These are phyloP conservation scores for Sporothrix phasma DNA, from an alignment of 2,329 filamentous ascomycete genomes.

Conservation along the genomic window DNA sequence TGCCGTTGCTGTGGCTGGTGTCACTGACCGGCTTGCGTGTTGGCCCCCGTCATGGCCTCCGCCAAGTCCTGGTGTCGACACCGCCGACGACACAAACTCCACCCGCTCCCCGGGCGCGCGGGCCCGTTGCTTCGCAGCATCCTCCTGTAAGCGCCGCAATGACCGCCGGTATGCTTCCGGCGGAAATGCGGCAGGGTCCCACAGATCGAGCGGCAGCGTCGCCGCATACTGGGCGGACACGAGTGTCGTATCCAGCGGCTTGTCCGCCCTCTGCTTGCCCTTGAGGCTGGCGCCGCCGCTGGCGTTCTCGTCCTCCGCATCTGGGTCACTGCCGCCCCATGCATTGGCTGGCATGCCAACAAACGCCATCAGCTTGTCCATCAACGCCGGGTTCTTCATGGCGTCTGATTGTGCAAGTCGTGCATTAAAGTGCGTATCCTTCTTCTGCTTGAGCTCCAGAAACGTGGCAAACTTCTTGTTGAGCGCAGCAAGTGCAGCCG, in stretches of 20 bases:
- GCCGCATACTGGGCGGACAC: conserved; percentile 49
- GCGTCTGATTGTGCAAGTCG: conserved; percentile 57
- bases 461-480: conserved; percentile 65
- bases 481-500: conserved; percentile 30
- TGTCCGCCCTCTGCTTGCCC: conserved; percentile 16
- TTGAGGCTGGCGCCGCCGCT: background rate
- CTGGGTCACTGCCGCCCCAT: conserved; percentile 26
- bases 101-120: conserved; percentile 35
- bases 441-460: conserved; percentile 59
- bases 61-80: conserved; percentile 17
- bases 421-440: conserved; percentile 68
- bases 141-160: conserved; percentile 40
- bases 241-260: background rate
- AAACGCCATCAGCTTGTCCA: conserved; percentile 63
- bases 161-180: conserved; percentile 42
- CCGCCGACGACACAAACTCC: conserved; percentile 38
- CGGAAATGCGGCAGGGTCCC: conserved; percentile 49
- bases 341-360: conserved; percentile 33
- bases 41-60: background rate
- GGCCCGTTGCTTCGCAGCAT: conserved; percentile 35
- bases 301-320: conserved; percentile 20
- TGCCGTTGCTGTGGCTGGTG: conserved; percentile 17
- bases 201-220: conserved; percentile 45
- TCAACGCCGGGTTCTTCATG: conserved; percentile 61
- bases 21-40: conserved; percentile 28